phyloP scores from a whole-genome alignment of 306 rosid species.

The Trifolium repens region DNA sequence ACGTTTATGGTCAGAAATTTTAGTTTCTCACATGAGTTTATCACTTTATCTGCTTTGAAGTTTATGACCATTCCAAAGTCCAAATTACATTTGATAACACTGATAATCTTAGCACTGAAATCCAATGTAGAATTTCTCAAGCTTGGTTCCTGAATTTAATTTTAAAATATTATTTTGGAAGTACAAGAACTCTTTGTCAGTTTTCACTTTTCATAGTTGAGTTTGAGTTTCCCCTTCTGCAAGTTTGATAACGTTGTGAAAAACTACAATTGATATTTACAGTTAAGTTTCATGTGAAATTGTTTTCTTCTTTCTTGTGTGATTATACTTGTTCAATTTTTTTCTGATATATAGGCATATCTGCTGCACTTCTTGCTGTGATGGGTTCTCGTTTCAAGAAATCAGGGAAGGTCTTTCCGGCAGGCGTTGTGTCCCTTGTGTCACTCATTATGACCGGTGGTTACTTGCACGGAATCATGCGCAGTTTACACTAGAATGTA shows the following conservation, averaged over 20 bases:
- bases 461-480: constrained; percentile 92
- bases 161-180: not conserved
- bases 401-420: constrained; percentile 95
- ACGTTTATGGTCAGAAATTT: not conserved
- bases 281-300: constrained; percentile 9
- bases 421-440: constrained; percentile 91
- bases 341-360: constrained; percentile 61
- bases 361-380: constrained; percentile 85
- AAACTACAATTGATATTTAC: constrained; percentile 3
- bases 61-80: not conserved
- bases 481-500: constrained; percentile 68
- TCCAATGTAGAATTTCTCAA: not conserved
- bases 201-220: not conserved
- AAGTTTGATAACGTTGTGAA: constrained; percentile 2
- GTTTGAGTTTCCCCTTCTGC: not conserved
- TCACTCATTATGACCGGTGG: constrained; percentile 92
- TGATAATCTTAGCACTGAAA: not conserved
- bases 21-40: not conserved
- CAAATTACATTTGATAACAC: constrained; percentile 7
- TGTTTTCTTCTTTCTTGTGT: constrained; percentile 20
- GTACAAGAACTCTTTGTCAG: not conserved
- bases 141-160: not conserved
- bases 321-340: constrained; percentile 1
- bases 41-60: not conserved
- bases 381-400: constrained; percentile 96